These are phyloP conservation scores for Amanita muscaria DNA, from an alignment of 768 basidiomycete species.

Conservation along the genomic window DNA sequence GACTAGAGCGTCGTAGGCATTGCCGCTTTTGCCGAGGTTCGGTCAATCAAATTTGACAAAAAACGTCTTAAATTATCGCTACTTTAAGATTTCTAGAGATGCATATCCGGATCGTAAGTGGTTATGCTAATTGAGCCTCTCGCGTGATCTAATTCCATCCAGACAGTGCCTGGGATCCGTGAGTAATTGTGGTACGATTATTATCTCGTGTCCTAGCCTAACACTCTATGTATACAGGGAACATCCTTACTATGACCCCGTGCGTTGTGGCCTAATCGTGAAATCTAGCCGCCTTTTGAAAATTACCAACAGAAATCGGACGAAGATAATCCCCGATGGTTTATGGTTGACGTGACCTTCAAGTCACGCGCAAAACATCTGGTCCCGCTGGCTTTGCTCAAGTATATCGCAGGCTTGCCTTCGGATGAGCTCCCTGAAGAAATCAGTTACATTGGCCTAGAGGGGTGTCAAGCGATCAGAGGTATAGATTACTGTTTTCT, in stretches of 20 bases:
- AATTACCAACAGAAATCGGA: constrained; percentile 60
- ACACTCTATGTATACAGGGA: constrained; percentile 20
- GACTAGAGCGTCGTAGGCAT: constrained; percentile 38
- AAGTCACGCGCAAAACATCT: constrained; percentile 56
- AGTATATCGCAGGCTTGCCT: constrained; percentile 42
- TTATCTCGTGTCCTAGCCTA: constrained; percentile 5
- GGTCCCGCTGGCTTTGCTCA: constrained; percentile 69
- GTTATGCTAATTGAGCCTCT: neutral
- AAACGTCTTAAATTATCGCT: constrained; percentile 8
- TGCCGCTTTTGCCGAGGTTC: constrained; percentile 74
- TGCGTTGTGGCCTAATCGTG: constrained; percentile 24
- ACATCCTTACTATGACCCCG: constrained; percentile 79
- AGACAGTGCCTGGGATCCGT: constrained; percentile 93
- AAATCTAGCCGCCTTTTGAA: neutral
- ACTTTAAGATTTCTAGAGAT: constrained; percentile 60
- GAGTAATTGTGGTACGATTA: constrained; percentile 18
- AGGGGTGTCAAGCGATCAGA: constrained; percentile 56
- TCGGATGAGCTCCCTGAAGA: constrained; percentile 35
- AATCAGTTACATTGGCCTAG: constrained; percentile 58
- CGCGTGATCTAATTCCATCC: constrained; percentile 3
- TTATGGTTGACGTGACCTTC: constrained; percentile 83
- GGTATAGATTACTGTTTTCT: constrained; percentile 27
- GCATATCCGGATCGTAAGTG: constrained; percentile 85
- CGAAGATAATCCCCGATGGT: constrained; percentile 74
- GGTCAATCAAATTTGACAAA: constrained; percentile 7